Conservation (phyloP, 306 rosid species). For the Dryas drummondii region DNA sequence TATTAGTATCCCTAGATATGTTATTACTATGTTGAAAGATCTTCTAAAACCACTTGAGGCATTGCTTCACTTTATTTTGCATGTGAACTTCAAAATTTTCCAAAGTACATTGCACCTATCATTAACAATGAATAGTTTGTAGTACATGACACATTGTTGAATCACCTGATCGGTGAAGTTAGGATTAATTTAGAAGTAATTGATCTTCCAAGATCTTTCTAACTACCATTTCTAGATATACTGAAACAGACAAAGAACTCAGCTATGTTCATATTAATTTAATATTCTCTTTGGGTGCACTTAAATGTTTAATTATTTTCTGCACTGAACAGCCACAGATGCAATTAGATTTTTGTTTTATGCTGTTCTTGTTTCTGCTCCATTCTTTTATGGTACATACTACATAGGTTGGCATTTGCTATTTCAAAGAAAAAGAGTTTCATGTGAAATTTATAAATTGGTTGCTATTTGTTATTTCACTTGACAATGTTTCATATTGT, state of each 20-base stretch:
- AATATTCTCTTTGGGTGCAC: slow-evolving; percentile 2
- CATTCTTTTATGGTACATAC: neutral
- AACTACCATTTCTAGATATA: neutral
- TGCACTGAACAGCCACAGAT: neutral
- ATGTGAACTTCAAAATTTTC: neutral
- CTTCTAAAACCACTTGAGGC: neutral
- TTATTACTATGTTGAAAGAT: neutral
- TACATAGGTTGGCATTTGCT: no score
- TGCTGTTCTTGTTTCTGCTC: neutral
- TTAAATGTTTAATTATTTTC: neutral
- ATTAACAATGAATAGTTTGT: neutral
- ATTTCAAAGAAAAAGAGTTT: no score
- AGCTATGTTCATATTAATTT: neutral
- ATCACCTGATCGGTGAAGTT: neutral
- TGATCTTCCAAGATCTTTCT: neutral
- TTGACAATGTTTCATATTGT: neutral
- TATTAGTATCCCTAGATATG: neutral
- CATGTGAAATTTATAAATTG: no score
- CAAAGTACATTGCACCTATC: slow-evolving; percentile 3
- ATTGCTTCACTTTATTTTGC: neutral
- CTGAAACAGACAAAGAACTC: neutral
- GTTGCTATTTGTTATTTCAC: neutral
- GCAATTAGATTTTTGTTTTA: neutral
- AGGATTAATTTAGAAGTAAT: neutral
- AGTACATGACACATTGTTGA: neutral